Conservation (phyloP, 1,139 yeast genomes). For the Citeromyces hawaiiensis region DNA sequence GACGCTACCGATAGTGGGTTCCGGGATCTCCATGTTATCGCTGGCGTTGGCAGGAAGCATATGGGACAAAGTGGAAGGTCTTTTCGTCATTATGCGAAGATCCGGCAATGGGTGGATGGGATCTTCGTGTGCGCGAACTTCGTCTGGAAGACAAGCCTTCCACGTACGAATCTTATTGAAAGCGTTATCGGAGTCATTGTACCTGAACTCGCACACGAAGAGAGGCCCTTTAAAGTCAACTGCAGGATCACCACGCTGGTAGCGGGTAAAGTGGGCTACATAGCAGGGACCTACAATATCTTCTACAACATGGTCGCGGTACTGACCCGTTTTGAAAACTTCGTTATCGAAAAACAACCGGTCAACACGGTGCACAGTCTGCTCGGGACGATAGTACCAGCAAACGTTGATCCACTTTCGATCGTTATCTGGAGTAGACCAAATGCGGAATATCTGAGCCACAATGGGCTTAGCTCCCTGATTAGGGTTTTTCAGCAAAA, state of each 20-base stretch:
- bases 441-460: slow-evolving; percentile 84
- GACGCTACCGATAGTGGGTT: slow-evolving; percentile 65
- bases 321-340: slow-evolving; percentile 93
- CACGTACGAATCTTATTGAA: slow-evolving; percentile 94
- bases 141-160: slow-evolving; percentile 98
- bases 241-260: slow-evolving; percentile 92
- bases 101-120: slow-evolving; percentile 56
- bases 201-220: slow-evolving; percentile 90
- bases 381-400: slow-evolving; percentile 97
- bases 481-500: slow-evolving; percentile 71
- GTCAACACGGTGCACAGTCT: slow-evolving; percentile 88
- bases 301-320: slow-evolving; percentile 81
- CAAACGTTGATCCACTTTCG: slow-evolving; percentile 79
- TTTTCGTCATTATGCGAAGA: slow-evolving; percentile 54
- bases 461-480: slow-evolving; percentile 84
- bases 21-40: slow-evolving; percentile 64
- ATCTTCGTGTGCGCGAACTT: slow-evolving; percentile 76
- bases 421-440: slow-evolving; percentile 75
- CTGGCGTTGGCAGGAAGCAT: slow-evolving; percentile 64
- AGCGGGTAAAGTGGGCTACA: slow-evolving; percentile 87
- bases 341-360: slow-evolving; percentile 84
- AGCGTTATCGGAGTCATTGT: slow-evolving; percentile 78
- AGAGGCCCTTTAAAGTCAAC: slow-evolving; percentile 68
- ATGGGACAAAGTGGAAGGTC: slow-evolving; percentile 74
- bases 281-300: slow-evolving; percentile 91